Base-by-base conservation (phyloP, 495 filamentous ascomycete genomes). In the Penicillium argentinense region DNA sequence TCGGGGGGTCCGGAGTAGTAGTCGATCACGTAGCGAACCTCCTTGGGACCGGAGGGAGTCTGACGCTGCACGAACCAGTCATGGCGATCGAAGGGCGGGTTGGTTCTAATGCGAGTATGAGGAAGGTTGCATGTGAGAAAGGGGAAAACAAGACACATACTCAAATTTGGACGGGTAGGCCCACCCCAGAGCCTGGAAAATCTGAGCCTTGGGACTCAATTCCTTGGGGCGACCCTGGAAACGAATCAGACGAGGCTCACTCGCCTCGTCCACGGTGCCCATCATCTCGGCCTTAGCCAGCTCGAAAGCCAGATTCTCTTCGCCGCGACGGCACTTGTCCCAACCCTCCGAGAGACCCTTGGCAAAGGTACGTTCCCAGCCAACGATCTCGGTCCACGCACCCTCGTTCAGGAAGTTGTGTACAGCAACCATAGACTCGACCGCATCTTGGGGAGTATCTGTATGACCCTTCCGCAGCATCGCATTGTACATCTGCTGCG, bases 401-500 rank as follows among this genome's bases (percentile, higher is more conserved):
- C 93, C 93, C 64, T 98, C 93, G 60, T 98, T 98, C 60, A 98
- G 59, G 57, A 96, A 97, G 63, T 98, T 98, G 71, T 98, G 93
- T 25, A 98, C 87, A 2, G 88, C 86, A 33, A 97, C 95, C 93
- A 98, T 98, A 42, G 82, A 81, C 68, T 96, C 90, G n/a, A 98
- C 91, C 0, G 89, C 89, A 42, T 91, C 91, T 45, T 87, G 81
- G 34, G 93, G 90, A 0, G 92, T 96, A 59, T 97, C 91, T 1
- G 88, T 91, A 67, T 96, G 89, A 14, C 93, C 93, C 67, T 99
- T 97, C 40, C 95, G 85, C 42, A 95, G 69, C 75, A 97, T 84
- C 0, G 95, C 93, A 60, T 97, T 99, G 72, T 97, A 97, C 93
- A 97, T 97, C 65, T 97, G 93, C 70, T 97, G 95, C 8, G 95